phyloP scores from a whole-genome alignment of 805 yeast genomes.

The Yarrowia sp. region DNA sequence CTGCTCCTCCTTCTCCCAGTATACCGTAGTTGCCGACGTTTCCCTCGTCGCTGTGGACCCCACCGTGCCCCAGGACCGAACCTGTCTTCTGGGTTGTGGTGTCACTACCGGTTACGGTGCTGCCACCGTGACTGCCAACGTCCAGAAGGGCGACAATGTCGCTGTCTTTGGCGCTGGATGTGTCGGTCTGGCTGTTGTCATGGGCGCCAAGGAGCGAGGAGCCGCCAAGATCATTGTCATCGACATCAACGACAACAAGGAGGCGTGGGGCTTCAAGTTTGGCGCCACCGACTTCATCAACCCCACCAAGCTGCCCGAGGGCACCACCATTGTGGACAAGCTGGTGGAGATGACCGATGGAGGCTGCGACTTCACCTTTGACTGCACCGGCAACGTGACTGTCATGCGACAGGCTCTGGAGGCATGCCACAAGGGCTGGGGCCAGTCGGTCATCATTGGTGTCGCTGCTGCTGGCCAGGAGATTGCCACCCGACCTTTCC shows the following conservation, averaged over 20 bases:
- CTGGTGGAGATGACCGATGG: conserved; percentile 91
- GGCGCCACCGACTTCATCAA: conserved; percentile 96
- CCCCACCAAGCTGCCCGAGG: conserved; percentile 72
- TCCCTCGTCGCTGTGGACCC: conserved; percentile 90
- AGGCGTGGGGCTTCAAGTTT: conserved; percentile 79
- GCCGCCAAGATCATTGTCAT: conserved; percentile 78
- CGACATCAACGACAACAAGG: conserved; percentile 81
- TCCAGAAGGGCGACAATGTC: conserved; percentile 85
- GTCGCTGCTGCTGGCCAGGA: conserved; percentile 99
- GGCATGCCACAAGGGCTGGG: conserved; percentile 99
- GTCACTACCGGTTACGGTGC: conserved; percentile 99
- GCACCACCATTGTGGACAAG: conserved; percentile 73
- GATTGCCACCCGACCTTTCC: conserved; percentile 96
- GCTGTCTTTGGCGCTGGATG: conserved; percentile 98
- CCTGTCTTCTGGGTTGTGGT: conserved; percentile 96
- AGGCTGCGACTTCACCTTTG: conserved; percentile 93
- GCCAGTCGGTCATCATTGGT: conserved; percentile 90
- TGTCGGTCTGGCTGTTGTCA: conserved; percentile 93
- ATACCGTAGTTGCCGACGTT: conserved; percentile 96
- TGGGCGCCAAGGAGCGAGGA: conserved; percentile 82
- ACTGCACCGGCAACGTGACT: conserved; percentile 93
- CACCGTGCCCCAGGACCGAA: conserved; percentile 76
- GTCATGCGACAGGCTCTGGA: conserved; percentile 97
- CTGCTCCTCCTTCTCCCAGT: conserved; percentile 93
- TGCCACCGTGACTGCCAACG: conserved; percentile 88